Base-by-base conservation (phyloP, 192 early-diverging fungal species). In the Linnemannia exigua region DNA sequence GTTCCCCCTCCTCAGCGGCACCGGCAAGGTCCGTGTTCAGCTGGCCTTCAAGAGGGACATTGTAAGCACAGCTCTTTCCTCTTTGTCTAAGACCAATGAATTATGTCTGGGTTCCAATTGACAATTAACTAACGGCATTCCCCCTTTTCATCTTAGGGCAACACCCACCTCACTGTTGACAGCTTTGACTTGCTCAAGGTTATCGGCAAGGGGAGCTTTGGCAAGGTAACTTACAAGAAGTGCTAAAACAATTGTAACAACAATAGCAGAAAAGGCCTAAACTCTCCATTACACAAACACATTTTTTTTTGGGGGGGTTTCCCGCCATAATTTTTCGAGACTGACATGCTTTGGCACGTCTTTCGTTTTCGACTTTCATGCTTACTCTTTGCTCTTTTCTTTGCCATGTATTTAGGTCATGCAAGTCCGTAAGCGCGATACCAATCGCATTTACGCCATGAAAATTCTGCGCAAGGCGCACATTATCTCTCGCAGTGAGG, bases 171-270 rank as follows among this genome's bases (percentile, higher is more conserved):
- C 80, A 90, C 94, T 47, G 93, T 97, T 61, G 96, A 99, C 67
- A 94, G 96, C 70, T 99, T 99, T 90, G 97, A 97, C 80, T 87
- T 98, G 75, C 91, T 99, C 52, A 97, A 97, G 84, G 96, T 98
- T 70, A 96, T 99, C 88, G 98, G 98, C 66, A 97, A 98, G 79
- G 98, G 98, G 54, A 95, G 94, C 84, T 99, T 98, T 91, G 97
- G 97, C 78, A 99, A 98, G 91, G 98, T 99, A 88, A 70, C 69
- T 25, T 58, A 25, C 31, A 47, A 15, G 67, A 1, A n/a, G 35
- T 25, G 25, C 58, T 31, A 63, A 0, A 28, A 25, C n/a, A 15
- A 5, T 52, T 11, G 25, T 4, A 72, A 72, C 8, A 44, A 46
- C 41, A 77, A 63, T n/a, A 80, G 16, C 19, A 36, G 16, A 80